Conservation (phyloP, 139 green algal genomes). For the Astrephomene gubernaculifera region DNA sequence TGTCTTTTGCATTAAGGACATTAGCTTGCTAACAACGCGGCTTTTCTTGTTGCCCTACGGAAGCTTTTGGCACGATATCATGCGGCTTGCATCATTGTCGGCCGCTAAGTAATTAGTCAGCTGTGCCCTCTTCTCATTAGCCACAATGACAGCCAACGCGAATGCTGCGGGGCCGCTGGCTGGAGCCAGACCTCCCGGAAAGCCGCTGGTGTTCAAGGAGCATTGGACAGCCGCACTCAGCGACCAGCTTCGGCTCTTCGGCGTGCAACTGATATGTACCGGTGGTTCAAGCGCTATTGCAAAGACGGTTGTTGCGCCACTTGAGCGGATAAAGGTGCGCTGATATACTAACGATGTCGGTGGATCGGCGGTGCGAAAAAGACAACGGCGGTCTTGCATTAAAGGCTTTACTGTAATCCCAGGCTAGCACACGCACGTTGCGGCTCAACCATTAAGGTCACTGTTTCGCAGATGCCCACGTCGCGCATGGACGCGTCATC, state of each 20-base stretch:
- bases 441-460: too few relatives aligned
- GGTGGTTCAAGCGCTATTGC: conserved; percentile 67
- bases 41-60: too few relatives aligned
- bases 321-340: conserved; percentile 74
- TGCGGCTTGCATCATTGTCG: background rate
- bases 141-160: background rate
- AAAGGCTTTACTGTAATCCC: too few relatives aligned
- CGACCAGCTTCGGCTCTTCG: conserved; percentile 63
- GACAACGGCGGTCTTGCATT: too few relatives aligned
- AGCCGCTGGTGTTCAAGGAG: conserved; percentile 43
- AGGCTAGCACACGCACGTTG: too few relatives aligned
- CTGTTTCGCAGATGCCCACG: too few relatives aligned
- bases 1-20: too few relatives aligned
- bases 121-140: background rate
- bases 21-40: too few relatives aligned
- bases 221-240: conserved; percentile 47
- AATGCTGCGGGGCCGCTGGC: background rate
- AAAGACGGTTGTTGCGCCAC: conserved; percentile 73
- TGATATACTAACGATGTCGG: too few relatives aligned
- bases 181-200: background rate
- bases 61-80: too few relatives aligned
- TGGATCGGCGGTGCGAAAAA: too few relatives aligned
- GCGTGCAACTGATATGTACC: conserved; percentile 64
- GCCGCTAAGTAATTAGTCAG: background rate
- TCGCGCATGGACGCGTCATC: too few relatives aligned